Evolutionary conservation across 108 stramenopile genomes (phyloP).

Genomic region (Cyclotella baltica): DNA sequence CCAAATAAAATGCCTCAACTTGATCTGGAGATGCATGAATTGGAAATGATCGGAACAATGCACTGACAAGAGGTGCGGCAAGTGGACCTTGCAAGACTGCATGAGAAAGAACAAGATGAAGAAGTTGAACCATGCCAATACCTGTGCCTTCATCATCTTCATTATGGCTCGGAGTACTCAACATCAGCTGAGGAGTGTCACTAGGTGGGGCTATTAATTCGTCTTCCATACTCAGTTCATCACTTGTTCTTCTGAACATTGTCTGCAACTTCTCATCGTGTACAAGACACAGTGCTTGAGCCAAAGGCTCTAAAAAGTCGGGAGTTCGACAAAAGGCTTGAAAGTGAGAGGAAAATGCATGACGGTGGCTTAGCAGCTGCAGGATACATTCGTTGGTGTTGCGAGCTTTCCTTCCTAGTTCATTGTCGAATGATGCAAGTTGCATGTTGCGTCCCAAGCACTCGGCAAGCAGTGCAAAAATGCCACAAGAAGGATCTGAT

Average conservation of each 20-base stretch:
- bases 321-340: slow-evolving; percentile 82
- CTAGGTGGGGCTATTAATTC: background rate
- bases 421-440: slow-evolving; percentile 71
- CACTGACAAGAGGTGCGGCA: slow-evolving; percentile 76
- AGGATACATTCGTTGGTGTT: slow-evolving; percentile 84
- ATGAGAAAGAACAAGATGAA: slow-evolving; percentile 73
- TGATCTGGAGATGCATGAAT: slow-evolving; percentile 83
- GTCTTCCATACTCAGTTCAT: background rate
- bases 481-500: slow-evolving; percentile 78
- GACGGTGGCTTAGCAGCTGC: slow-evolving; percentile 77
- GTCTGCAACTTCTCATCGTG: slow-evolving; percentile 71
- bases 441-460: slow-evolving; percentile 90
- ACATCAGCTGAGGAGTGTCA: slow-evolving; percentile 17
- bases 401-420: slow-evolving; percentile 71
- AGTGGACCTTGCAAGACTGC: slow-evolving; percentile 72
- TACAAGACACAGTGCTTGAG: slow-evolving; percentile 82
- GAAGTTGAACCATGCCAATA: slow-evolving; percentile 75
- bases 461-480: slow-evolving; percentile 88
- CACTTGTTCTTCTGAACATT: slow-evolving; percentile 16
- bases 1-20: slow-evolving; percentile 84
- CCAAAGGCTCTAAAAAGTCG: slow-evolving; percentile 82
- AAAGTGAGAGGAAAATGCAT: slow-evolving; percentile 78
- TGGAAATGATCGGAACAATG: slow-evolving; percentile 81
- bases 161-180: slow-evolving; percentile 55
- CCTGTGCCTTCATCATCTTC: slow-evolving; percentile 58